These are phyloP conservation scores for Beauveria medogensis DNA, from an alignment of 2,329 filamentous ascomycete species.

Conservation along the genomic window DNA sequence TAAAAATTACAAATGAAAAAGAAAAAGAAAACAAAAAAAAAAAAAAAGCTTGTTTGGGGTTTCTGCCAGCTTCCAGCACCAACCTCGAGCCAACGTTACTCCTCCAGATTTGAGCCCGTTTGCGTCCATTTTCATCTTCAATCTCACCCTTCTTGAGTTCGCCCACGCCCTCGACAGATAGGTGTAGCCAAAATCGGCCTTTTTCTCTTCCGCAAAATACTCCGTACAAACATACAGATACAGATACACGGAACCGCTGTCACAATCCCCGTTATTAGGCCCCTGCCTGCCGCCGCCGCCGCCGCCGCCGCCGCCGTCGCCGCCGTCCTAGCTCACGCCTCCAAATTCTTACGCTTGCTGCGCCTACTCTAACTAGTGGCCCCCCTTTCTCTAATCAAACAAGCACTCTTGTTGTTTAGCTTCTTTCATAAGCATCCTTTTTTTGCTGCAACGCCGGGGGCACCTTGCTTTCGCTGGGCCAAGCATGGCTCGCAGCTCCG, in stretches of 20 bases:
- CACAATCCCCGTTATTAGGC: neutral
- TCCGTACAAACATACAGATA: neutral
- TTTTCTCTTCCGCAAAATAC: neutral
- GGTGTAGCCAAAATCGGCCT: neutral
- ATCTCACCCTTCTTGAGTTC: neutral
- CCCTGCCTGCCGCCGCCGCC: neutral
- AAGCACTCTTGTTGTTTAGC: slow-evolving; percentile 7
- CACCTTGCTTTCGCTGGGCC: neutral
- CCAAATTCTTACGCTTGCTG: neutral
- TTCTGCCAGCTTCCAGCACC: neutral
- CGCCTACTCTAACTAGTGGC: neutral
- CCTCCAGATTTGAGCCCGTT: neutral
- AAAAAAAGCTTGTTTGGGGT: too few relatives aligned
- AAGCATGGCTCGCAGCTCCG: neutral
- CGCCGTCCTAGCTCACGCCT: neutral
- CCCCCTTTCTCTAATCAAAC: neutral
- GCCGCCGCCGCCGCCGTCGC: neutral
- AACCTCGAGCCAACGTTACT: neutral
- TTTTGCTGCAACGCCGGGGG: slow-evolving; percentile 3
- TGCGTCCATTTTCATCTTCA: neutral
- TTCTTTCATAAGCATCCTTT: slow-evolving; percentile 11
- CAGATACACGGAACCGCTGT: neutral
- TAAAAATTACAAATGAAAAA: too few relatives aligned
- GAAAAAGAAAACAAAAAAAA: too few relatives aligned
- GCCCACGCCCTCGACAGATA: neutral